Conservation (phyloP, 768 basidiomycete genomes). For the Mycena crocata region DNA sequence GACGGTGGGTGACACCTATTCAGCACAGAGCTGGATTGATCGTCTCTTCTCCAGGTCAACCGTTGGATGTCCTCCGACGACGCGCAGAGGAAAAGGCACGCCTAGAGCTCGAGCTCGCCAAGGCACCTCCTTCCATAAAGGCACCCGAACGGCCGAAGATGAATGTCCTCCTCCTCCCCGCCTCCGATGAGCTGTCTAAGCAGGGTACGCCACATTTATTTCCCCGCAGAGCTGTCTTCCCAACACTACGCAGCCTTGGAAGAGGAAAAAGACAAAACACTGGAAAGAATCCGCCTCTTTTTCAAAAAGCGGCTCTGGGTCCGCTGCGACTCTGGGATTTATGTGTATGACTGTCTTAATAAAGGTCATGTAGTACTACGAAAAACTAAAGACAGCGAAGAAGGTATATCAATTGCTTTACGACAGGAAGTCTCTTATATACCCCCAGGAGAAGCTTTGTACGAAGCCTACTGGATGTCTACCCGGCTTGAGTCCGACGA, state of each 20-base stretch:
- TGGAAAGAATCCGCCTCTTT: neutral
- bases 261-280: neutral
- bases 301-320: neutral
- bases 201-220: neutral
- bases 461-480: slow-evolving; percentile 8
- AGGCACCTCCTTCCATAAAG: neutral
- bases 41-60: neutral
- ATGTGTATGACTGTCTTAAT: slow-evolving; percentile 1
- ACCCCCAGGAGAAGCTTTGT: neutral
- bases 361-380: slow-evolving; percentile 7
- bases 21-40: neutral
- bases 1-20: neutral
- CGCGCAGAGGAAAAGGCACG: neutral
- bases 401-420: neutral
- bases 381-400: neutral
- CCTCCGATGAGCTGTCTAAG: neutral
- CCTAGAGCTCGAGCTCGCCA: neutral
- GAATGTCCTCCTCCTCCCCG: neutral
- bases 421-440: neutral
- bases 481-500: slow-evolving; percentile 1
- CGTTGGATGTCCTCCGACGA: neutral
- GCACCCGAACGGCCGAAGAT: neutral
- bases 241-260: neutral
- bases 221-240: neutral
- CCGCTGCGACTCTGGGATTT: neutral